Evolutionary conservation across 352 stramenopile genomes (phyloP), one percentile per base, ranked within the genome.

Genomic region (Discostella stelligera): DNA sequence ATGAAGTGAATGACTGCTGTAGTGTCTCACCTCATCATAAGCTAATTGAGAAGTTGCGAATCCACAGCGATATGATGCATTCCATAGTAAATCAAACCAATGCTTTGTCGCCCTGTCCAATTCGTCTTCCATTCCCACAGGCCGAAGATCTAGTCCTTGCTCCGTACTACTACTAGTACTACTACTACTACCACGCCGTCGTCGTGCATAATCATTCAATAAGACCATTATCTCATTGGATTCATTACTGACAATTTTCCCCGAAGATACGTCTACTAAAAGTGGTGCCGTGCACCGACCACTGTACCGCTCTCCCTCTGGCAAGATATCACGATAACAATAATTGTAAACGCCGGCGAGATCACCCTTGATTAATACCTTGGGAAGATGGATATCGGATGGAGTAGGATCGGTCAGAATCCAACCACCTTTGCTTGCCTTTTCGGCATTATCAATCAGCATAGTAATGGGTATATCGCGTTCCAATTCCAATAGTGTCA

Each of bases 221-320:
- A 98, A 96, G 71, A 94, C 90, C 74, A 98, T 94, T 66, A 98
- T 98, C 59, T 98, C 94, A 58, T 91, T 89, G 52, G 92, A 97
- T 77, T 98, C 95, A 86, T 98, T 98, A 64, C 91, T 97, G 21
- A 98, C 94, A 79, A 98, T 98, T 23, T 86, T 94, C 65, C 95
- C 90, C 71, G 87, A 91, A 77, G 93, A 86, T 78, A 94, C 94
- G 90, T 98, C 95, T 81, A 96, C 94, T 37, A 98, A 62, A 49
- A 98, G 88, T 13, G 95, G 95, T 52, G 97, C 95, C 58, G 95
- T 93, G 52, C 83, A 90, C 44, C 87, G 71, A 25, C 87, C 87
- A 54, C 66, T 71, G 54, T 85, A 92, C 18, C 55, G 60, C 46
- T 77, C 67, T 4, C 74, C 74, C 16, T 83, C 70, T 11, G 54